Base-by-base conservation (phyloP, 768 basidiomycete species). In the Cantharellus cinnabarinus region DNA sequence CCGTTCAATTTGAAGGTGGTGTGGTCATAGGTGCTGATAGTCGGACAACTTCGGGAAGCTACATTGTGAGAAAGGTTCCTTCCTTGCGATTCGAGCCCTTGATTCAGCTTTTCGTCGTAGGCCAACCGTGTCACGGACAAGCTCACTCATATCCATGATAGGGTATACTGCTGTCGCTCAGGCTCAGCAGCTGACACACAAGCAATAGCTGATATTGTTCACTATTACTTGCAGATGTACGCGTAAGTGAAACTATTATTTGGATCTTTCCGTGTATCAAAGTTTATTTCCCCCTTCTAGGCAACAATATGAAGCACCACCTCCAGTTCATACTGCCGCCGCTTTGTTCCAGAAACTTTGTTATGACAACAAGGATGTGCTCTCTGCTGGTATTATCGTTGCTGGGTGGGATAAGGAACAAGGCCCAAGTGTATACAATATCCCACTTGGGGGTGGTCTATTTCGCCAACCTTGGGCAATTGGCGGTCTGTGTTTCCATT, bases 401-500 rank as follows among this genome's bases (percentile, higher is more conserved):
- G 95, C 86, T 5, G 95, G 95, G 0, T 99, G 94, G 93, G 95
- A 99, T 71, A 83, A 81, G 66, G 82, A 89, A 63, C 73, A 70
- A 42, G 94, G 95, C 15, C 87, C 93, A 1, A 86, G 85, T 61
- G 93, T 98, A 35, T 98, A 91, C 72, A 97, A 93, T 69, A 89
- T 99, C 62, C 94, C 95, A 14, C 76, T 99, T 10, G 95, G 95
- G 34, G 95, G 95, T 58, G 95, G 95, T 37, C 73, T 94, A 52
- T 98, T 99, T 79, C 81, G 87, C 61, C 93, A 94, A 65, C 93
- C 94, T 4, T 99, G 95, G 95, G 89, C 94, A 54, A 98, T 99
- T 63, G 95, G 93, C 70, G 91, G 90, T 87, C 66, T 48, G 79
- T 68, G 50, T 52, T 56, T 41, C 53, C 4, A 41, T 15, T 48